A percentile compares a stretch with the other conserved stretches of the same genome.
phyloP scores from a whole-genome alignment of 331 rosid genomes.

The Pyrus hybrid region DNA sequence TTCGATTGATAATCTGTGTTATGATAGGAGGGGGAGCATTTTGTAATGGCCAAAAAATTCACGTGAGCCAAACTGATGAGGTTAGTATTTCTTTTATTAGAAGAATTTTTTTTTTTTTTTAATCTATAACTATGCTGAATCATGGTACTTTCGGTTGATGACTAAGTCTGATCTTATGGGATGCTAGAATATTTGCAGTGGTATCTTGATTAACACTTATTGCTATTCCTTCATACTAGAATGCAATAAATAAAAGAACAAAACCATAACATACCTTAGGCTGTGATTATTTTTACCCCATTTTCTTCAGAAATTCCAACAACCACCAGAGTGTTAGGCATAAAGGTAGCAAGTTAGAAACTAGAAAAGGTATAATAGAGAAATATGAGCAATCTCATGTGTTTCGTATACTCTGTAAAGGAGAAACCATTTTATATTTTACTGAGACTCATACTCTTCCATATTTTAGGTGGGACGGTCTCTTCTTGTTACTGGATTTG shows the following conservation, averaged over 20 bases:
- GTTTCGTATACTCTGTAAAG: background rate
- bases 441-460: background rate
- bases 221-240: background rate
- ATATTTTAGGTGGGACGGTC: slow-evolving; percentile 67
- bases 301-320: background rate
- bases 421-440: no score
- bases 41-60: slow-evolving; percentile 79
- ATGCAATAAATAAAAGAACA: background rate
- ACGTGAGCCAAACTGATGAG: slow-evolving; percentile 65
- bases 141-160: background rate
- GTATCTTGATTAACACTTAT: background rate
- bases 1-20: slow-evolving; percentile 18
- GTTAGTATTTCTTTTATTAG: slow-evolving; percentile 23
- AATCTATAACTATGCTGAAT: background rate
- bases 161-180: background rate
- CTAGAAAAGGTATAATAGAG: background rate
- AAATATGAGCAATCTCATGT: background rate
- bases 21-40: slow-evolving; percentile 82
- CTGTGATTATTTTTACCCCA: background rate
- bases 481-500: slow-evolving; percentile 93
- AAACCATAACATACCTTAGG: background rate
- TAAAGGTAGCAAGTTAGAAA: background rate
- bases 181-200: background rate
- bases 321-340: background rate
- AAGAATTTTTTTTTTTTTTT: background rate